Evolutionary conservation across 805 yeast species (phyloP).

Genomic region (Myxozyma sirexii): DNA sequence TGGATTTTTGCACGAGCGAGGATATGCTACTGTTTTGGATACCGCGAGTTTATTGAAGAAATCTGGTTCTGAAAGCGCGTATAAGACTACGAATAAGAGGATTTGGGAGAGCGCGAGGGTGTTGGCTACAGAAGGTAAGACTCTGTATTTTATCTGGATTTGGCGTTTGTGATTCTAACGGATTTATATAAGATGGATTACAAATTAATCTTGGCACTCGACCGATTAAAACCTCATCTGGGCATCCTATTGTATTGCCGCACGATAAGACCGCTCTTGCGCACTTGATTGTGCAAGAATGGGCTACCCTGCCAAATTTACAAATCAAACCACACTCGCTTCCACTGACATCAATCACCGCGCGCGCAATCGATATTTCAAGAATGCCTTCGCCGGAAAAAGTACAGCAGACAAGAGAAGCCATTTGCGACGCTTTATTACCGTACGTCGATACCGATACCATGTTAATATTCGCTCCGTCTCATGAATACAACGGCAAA

Average conservation of each 20-base stretch:
- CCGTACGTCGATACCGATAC: conserved; percentile 95
- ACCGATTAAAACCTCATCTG: conserved; percentile 82
- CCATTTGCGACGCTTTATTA: conserved; percentile 62
- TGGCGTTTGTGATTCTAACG: not conserved
- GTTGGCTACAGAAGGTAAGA: conserved; percentile 32
- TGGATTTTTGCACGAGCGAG: not conserved
- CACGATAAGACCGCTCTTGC: conserved; percentile 62
- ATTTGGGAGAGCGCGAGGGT: conserved; percentile 80
- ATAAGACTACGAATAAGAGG: conserved; percentile 45
- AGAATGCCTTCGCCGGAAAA: conserved; percentile 44
- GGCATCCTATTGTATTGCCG: conserved; percentile 70
- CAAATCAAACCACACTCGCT: conserved; percentile 74
- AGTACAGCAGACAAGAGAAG: conserved; percentile 51
- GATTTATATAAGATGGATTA: conserved; percentile 14
- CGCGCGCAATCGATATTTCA: conserved; percentile 81
- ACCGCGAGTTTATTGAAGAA: conserved; percentile 20
- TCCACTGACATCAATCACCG: conserved; percentile 84
- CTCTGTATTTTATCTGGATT: not conserved
- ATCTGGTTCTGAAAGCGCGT: conserved; percentile 9
- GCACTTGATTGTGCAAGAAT: conserved; percentile 77
- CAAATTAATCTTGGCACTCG: conserved; percentile 58
- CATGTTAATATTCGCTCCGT: conserved; percentile 80
- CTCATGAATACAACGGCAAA: conserved; percentile 77
- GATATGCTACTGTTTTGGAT: conserved; percentile 28
- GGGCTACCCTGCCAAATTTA: conserved; percentile 68